phyloP scores from a whole-genome alignment of 2,329 filamentous ascomycete genomes.

The Epichloe gansuensis region DNA sequence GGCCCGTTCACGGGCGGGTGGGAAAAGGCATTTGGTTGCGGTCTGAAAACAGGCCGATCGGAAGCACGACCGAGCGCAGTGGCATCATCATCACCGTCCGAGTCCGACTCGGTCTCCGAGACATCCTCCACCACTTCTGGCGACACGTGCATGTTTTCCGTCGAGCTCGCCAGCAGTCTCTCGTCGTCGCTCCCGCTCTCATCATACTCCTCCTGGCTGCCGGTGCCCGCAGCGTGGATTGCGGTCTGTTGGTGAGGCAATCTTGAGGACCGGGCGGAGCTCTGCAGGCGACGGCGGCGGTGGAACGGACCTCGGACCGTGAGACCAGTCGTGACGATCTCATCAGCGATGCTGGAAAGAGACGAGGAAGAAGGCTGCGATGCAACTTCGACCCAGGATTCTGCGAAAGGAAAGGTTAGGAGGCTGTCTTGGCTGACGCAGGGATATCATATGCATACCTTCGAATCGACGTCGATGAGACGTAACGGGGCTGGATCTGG shows the following conservation, averaged over 20 bases:
- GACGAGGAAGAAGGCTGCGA: constrained; percentile 92
- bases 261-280: constrained; percentile 15
- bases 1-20: constrained; percentile 53
- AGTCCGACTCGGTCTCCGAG: constrained; percentile 35
- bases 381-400: constrained; percentile 92
- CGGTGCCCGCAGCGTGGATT: constrained; percentile 36
- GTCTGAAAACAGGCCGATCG: constrained; percentile 52
- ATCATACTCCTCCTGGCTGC: constrained; percentile 89
- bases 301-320: constrained; percentile 55
- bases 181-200: constrained; percentile 87
- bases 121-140: constrained; percentile 28
- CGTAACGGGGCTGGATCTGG: constrained; percentile 18
- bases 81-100: constrained; percentile 63
- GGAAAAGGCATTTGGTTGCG: constrained; percentile 85
- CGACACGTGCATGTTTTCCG: constrained; percentile 32
- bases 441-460: constrained; percentile 15
- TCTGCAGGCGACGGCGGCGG: constrained; percentile 41
- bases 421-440: background rate
- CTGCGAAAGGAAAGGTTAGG: constrained; percentile 31
- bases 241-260: constrained; percentile 27
- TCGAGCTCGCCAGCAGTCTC: constrained; percentile 45
- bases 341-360: constrained; percentile 70
- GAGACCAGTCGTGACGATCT: constrained; percentile 82
- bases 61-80: constrained; percentile 61
- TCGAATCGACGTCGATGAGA: constrained; percentile 23